These are phyloP conservation scores for Antitrichia curtipendula DNA, from an alignment of 225 moss, liverwort and hornwort genomes.

Conservation along the genomic window DNA sequence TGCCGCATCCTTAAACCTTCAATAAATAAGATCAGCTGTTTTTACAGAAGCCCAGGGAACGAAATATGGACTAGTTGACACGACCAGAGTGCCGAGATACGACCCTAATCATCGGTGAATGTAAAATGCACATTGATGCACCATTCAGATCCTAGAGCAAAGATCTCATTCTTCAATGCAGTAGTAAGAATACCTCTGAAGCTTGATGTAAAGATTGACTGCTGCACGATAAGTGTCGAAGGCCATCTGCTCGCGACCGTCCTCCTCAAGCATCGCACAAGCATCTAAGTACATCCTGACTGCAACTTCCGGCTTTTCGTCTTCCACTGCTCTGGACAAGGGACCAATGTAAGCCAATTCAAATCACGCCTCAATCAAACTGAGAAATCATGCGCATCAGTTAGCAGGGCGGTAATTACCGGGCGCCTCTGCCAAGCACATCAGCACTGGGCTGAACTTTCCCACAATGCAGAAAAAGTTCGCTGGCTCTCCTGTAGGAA, in stretches of 20 bases:
- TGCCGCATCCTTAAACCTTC: constrained; percentile 71
- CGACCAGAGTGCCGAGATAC: neutral
- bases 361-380: neutral
- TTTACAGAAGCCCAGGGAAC: neutral
- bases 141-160: neutral
- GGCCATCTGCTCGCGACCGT: constrained; percentile 92
- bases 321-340: constrained; percentile 68
- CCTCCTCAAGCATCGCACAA: constrained; percentile 83
- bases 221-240: constrained; percentile 87
- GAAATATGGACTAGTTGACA: neutral
- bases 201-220: constrained; percentile 69
- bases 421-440: constrained; percentile 82
- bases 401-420: constrained; percentile 15
- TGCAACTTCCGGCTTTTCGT: constrained; percentile 65
- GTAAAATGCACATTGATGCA: neutral
- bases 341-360: neutral
- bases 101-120: neutral
- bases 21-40: neutral
- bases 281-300: constrained; percentile 86
- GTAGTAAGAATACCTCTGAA: constrained; percentile 37
- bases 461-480: constrained; percentile 62
- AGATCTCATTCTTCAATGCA: neutral
- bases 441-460: constrained; percentile 94
- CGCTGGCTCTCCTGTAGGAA: constrained; percentile 68
- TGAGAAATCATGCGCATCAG: neutral